phyloP scores from a whole-genome alignment of 1,284 basidiomycete species.

The Ceratobasidium sp. region DNA sequence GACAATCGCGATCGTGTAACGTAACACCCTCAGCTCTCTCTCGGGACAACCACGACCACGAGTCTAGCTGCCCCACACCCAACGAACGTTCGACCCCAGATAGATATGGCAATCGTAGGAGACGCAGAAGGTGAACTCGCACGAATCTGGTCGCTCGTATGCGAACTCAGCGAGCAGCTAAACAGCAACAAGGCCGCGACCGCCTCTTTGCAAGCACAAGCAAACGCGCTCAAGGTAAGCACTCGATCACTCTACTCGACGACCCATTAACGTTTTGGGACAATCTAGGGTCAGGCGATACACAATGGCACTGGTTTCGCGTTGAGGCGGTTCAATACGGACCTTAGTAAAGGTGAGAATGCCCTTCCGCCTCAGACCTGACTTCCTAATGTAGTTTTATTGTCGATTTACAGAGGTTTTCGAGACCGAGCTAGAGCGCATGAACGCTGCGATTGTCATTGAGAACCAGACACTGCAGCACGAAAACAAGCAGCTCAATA shows the following conservation, averaged over 20 bases:
- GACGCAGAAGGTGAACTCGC: constrained; percentile 69
- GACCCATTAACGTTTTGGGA: constrained; percentile 67
- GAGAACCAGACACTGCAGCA: constrained; percentile 92
- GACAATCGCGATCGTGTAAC: background rate
- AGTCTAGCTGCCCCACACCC: background rate
- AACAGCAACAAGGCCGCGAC: constrained; percentile 83
- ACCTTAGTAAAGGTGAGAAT: constrained; percentile 80
- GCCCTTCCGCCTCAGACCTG: constrained; percentile 32
- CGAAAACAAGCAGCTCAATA: constrained; percentile 92
- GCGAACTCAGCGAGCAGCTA: constrained; percentile 86
- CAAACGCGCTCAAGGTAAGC: constrained; percentile 80
- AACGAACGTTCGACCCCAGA: constrained; percentile 2
- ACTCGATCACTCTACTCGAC: constrained; percentile 19
- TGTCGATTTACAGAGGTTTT: constrained; percentile 72
- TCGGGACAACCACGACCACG: constrained; percentile 25
- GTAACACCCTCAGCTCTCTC: constrained; percentile 2
- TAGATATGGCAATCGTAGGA: constrained; percentile 39
- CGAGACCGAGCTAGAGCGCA: constrained; percentile 89
- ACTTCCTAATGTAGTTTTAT: constrained; percentile 25
- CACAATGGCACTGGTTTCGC: constrained; percentile 81
- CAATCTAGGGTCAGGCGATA: constrained; percentile 73
- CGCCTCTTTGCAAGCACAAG: constrained; percentile 72
- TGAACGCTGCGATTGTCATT: constrained; percentile 87
- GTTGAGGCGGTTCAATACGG: constrained; percentile 89
- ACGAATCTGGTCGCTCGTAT: constrained; percentile 77